phyloP scores from a whole-genome alignment of 2,329 filamentous ascomycete genomes.

The Phoma sp. region DNA sequence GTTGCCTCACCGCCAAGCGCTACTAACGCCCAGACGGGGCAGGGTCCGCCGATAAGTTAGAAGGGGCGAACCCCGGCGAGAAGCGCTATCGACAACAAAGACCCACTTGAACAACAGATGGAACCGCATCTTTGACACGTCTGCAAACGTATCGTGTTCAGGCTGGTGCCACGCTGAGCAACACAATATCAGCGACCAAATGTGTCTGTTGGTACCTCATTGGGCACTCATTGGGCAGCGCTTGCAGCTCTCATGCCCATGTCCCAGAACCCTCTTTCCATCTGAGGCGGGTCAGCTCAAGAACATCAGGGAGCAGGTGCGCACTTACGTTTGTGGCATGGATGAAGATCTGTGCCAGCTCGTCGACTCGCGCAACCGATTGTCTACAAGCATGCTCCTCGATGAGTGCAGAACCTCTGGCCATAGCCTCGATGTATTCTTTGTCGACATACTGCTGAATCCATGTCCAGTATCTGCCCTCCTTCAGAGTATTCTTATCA shows the following conservation, averaged over 20 bases:
- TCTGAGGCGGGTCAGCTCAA: constrained; percentile 51
- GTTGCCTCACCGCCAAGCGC: constrained; percentile 25
- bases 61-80: constrained; percentile 12
- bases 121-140: neutral
- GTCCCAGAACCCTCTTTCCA: constrained; percentile 78
- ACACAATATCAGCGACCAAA: too few relatives aligned
- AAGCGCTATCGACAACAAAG: constrained; percentile 17
- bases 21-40: constrained; percentile 23
- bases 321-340: constrained; percentile 77
- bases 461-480: constrained; percentile 82
- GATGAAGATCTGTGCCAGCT: constrained; percentile 82
- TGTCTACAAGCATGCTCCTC: constrained; percentile 77
- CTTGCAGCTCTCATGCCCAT: constrained; percentile 59
- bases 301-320: neutral
- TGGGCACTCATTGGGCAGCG: neutral
- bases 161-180: too few relatives aligned
- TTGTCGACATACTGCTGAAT: constrained; percentile 86
- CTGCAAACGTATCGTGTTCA: neutral
- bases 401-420: constrained; percentile 71
- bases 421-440: constrained; percentile 77
- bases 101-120: constrained; percentile 5
- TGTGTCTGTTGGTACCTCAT: neutral
- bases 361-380: constrained; percentile 76
- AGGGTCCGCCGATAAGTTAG: constrained; percentile 15
- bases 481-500: constrained; percentile 64